phyloP scores from a whole-genome alignment of 2,329 filamentous ascomycete genomes.

The Gliomastix tumulicola region DNA sequence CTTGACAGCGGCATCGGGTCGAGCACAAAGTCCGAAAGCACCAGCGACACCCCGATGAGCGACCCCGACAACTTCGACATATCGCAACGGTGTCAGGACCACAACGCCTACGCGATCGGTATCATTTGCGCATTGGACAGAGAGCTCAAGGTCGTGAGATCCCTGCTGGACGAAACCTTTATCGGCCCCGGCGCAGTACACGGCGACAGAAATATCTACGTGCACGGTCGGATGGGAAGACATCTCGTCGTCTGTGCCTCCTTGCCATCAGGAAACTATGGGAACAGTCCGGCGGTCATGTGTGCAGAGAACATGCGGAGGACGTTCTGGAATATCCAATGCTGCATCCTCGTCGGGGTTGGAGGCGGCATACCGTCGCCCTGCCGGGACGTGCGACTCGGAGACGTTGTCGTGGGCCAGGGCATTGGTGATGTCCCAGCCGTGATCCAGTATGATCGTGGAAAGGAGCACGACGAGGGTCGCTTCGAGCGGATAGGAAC shows the following conservation, averaged over 20 bases:
- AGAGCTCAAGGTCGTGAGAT: background rate
- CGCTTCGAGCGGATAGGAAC: constrained; percentile 1
- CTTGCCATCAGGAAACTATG: too few species aligned
- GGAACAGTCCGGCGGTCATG: constrained; percentile 8
- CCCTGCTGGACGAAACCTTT: too few species aligned
- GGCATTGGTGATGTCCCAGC: constrained; percentile 1
- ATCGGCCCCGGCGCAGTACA: too few species aligned
- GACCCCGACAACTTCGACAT: too few species aligned
- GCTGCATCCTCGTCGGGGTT: constrained; percentile 23
- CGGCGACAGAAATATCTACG: too few species aligned
- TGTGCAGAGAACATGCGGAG: constrained; percentile 15
- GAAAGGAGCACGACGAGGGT: constrained; percentile 5
- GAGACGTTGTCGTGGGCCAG: constrained; percentile 7
- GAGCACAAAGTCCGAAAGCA: background rate
- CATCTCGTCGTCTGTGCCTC: too few species aligned
- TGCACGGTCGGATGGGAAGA: too few species aligned
- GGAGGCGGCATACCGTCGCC: constrained; percentile 22
- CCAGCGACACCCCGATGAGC: background rate
- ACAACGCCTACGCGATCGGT: background rate
- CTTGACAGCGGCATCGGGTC: background rate
- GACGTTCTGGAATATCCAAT: constrained; percentile 18
- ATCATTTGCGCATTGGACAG: background rate
- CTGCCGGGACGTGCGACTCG: constrained; percentile 9
- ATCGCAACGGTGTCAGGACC: background rate
- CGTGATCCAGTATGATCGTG: constrained; percentile 11